Evolutionary conservation across 148 eudicot species (phyloP).

Genomic region (Salicornia ramosissima): DNA sequence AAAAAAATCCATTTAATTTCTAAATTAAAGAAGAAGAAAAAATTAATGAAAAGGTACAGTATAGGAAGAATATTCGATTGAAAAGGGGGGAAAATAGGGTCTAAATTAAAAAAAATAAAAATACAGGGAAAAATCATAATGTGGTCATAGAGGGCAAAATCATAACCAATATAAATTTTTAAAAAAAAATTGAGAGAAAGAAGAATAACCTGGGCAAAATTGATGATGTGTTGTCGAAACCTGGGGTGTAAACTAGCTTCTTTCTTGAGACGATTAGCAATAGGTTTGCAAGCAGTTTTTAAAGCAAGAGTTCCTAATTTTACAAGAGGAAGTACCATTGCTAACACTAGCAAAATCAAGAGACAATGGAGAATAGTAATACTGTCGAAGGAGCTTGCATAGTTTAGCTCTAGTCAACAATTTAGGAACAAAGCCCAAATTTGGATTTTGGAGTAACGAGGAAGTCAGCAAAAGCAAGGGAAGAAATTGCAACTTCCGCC

Average conservation of each 20-base stretch:
- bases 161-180: too few species aligned
- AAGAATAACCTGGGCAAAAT: constrained; percentile 67
- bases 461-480: too few species aligned
- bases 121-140: too few species aligned
- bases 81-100: not conserved
- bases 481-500: too few species aligned
- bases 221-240: constrained; percentile 61
- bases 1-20: too few species aligned
- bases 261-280: constrained; percentile 65
- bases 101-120: not conserved
- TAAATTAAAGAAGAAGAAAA: not conserved
- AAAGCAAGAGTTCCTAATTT: constrained; percentile 74
- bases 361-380: too few species aligned
- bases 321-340: constrained; percentile 63
- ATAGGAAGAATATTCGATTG: not conserved
- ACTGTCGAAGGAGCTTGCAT: too few species aligned
- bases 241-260: constrained; percentile 63
- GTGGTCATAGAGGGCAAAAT: too few species aligned
- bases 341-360: not conserved
- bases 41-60: not conserved
- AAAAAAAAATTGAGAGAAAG: not conserved
- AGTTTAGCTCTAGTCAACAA: too few species aligned
- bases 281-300: constrained; percentile 69
- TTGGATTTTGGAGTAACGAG: too few species aligned
- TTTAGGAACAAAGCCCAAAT: too few species aligned